Percentiles rank a stretch among this genome's conserved stretches.
phyloP scores from a whole-genome alignment of 2,329 filamentous ascomycete genomes.

The Sporothrix phasma region DNA sequence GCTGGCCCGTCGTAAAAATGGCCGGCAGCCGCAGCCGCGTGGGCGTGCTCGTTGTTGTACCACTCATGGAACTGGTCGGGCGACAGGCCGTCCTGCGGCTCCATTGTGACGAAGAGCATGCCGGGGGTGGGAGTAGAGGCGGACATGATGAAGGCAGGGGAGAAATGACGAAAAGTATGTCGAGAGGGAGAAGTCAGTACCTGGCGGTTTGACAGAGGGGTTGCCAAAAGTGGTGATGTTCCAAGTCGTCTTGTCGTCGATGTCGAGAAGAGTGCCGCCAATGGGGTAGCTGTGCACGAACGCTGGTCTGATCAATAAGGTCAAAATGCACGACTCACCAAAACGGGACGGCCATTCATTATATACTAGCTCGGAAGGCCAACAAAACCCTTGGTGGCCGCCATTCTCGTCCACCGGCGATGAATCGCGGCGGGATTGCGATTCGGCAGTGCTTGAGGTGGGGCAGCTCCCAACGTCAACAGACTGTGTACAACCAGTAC shows the following conservation, averaged over 20 bases:
- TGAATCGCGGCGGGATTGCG: slow-evolving; percentile 12
- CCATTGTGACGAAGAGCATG: slow-evolving; percentile 79
- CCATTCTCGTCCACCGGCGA: background rate
- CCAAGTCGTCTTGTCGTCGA: background rate
- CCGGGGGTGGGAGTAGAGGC: slow-evolving; percentile 39
- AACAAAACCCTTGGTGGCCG: background rate
- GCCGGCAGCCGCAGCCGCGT: slow-evolving; percentile 65
- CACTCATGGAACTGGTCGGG: slow-evolving; percentile 73
- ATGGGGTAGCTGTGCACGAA: background rate
- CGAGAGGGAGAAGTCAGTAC: background rate
- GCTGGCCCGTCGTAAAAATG: slow-evolving; percentile 65
- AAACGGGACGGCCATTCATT: background rate
- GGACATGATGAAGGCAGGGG: background rate
- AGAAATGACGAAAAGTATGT: background rate
- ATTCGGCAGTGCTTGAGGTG: slow-evolving; percentile 7
- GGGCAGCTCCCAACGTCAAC: background rate
- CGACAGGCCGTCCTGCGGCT: slow-evolving; percentile 57
- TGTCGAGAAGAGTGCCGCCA: background rate
- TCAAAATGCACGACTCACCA: background rate
- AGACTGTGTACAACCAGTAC: background rate
- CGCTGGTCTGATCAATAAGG: background rate
- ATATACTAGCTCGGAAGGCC: background rate
- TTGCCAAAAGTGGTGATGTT: background rate
- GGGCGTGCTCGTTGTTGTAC: slow-evolving; percentile 92
- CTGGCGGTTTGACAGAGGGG: no score